A percentile compares a stretch with the other conserved stretches of the same genome.
phyloP scores from a whole-genome alignment of 2,329 filamentous ascomycete species.

The Botryotinia calthae region DNA sequence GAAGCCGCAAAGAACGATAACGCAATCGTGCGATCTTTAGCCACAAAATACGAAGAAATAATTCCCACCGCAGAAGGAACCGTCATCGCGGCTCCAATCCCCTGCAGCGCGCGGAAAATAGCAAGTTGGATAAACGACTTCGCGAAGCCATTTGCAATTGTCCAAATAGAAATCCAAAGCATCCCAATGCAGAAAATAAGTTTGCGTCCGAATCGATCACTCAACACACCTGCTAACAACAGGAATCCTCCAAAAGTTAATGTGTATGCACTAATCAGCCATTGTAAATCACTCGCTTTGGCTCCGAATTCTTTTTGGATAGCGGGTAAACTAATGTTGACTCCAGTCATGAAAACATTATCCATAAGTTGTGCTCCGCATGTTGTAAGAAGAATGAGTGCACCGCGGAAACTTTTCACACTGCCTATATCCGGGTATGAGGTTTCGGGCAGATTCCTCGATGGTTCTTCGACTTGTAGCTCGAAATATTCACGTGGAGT shows the following conservation, averaged over 20 bases:
- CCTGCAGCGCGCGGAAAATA: slow-evolving; percentile 47
- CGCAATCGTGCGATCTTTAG: slow-evolving; percentile 41
- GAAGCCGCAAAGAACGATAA: slow-evolving; percentile 43
- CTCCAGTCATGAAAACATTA: slow-evolving; percentile 46
- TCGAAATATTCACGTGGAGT: not conserved
- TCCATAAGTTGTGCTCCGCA: slow-evolving; percentile 45
- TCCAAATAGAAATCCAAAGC: slow-evolving; percentile 40
- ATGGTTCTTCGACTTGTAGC: slow-evolving; percentile 7
- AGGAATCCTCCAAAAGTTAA: slow-evolving; percentile 43
- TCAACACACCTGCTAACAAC: slow-evolving; percentile 36
- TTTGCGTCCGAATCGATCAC: slow-evolving; percentile 40
- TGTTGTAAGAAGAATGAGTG: slow-evolving; percentile 42
- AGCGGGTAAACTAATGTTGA: slow-evolving; percentile 44
- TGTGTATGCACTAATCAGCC: slow-evolving; percentile 45
- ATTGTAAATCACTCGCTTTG: slow-evolving; percentile 41
- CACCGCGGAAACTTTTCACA: slow-evolving; percentile 42
- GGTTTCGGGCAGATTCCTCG: not conserved
- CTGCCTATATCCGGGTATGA: slow-evolving; percentile 30
- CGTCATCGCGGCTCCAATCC: slow-evolving; percentile 47
- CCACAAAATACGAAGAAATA: slow-evolving; percentile 44
- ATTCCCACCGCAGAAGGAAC: slow-evolving; percentile 48
- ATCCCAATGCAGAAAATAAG: slow-evolving; percentile 42
- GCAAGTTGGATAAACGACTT: slow-evolving; percentile 45
- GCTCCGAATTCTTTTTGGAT: slow-evolving; percentile 43
- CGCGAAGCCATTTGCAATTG: slow-evolving; percentile 42